Base-by-base conservation (phyloP, 352 stramenopile genomes). In the Peronospora farinosa region DNA sequence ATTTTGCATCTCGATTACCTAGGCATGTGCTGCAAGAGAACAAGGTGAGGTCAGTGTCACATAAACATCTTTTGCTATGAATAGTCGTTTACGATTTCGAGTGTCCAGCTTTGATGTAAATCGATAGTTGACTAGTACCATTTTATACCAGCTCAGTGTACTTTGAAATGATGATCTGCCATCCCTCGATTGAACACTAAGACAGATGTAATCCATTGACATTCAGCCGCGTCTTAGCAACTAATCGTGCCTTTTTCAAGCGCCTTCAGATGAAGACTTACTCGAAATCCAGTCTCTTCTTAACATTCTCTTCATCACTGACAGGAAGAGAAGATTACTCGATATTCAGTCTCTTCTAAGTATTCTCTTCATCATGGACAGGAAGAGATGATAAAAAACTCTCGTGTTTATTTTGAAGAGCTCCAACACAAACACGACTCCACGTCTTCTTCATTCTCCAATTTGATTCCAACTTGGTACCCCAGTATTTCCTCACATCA, bases 381-480 rank as follows among this genome's bases (percentile, higher is more conserved):
- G 16, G 39, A 32, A 47, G 43, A 59, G 28, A 47, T 36, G 42
- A 15, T 8, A 41, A 13, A 11, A 17, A 13, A 7, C 10, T 21
- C 28, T 15, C 32, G 31, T 36, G 31, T 37, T 57, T 57, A 48
- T 37, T 50, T 23, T 21, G 19, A 54, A 28, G 32, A 41, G 33
- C 28, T 5, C 7, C 17, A 47, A 47, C 40, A 41, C 38, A 30
- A 33, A 42, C 10, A 57, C 8, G 37, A 35, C 16, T 47, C 40
- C 16, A 36, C 35, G 5, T 3, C 15, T 27, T 36, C 38, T 28
- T 65, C 60, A 68, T 54, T 68, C 44, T 62, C 33, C 60, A 68
- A 58, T 60, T 64, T 60, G 30, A 54, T 40, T 40, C 19, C 54
- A 57, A 64, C 35, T 46, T 54, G 23, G 45, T 45, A 64, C 35